Evolutionary conservation across 305 asterid genomes (phyloP), one percentile per base, ranked within the genome.

Genomic region (Withania somnifera): DNA sequence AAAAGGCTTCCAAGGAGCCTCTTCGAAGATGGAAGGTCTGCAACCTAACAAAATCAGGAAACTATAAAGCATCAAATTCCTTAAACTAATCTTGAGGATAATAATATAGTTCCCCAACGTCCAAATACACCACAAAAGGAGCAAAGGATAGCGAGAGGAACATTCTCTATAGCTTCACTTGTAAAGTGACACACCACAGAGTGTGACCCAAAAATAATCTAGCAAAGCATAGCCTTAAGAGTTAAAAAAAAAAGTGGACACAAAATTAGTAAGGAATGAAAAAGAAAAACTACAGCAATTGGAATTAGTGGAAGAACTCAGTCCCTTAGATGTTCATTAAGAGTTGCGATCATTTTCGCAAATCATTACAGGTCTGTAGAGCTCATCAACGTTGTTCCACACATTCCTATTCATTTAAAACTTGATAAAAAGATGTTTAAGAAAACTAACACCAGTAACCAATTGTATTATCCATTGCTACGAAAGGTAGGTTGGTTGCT

Each of bases 301-400:
- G 38, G 7, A 58, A 24, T 7, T 5, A 10, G 38, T 17, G 38
- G 56, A 84, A 85, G 73, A 88, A 85, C 91, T 87, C 88, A 89
- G 90, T 89, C 91, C 91, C 91, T 89, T 87, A 87, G 91, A 87
- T 89, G 91, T 87, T 89, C 90, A 73, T 78, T 52, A 82, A 71
- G 8, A 64, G 28, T 73, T 85, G 88, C 81, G 69, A 86, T 89
- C 89, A 85, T 87, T 14, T 64, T 63, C 87, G 84, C 91, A 87
- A 69, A 78, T 87, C 91, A 89, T 85, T 84, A 89, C 90, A 89
- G 88, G 91, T 87, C 87, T 87, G 91, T 86, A 83, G 71, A 58
- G 71, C 68, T 83, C 89, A 88, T 88, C 91, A 83, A 11, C 15
- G 88, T 83, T 81, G 82, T 54, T 63, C 28, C 45, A 60, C 68